Evolutionary conservation across 1,284 basidiomycete species (phyloP).

Genomic region (Porodaedalea pini): DNA sequence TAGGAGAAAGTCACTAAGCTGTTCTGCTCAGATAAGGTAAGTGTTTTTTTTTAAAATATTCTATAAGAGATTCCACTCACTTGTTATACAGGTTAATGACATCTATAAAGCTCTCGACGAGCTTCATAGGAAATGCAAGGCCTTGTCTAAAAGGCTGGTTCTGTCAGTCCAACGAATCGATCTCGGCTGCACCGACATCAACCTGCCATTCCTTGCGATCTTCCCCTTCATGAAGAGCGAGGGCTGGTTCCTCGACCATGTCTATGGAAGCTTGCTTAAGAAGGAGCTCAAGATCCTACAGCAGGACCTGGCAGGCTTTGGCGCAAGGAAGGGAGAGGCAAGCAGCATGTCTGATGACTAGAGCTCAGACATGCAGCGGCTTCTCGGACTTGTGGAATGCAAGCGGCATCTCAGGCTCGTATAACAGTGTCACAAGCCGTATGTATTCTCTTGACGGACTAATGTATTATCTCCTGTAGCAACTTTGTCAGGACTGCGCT

Average conservation of each 20-base stretch:
- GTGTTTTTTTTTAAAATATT: not conserved
- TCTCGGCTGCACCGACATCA: not conserved
- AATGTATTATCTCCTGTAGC: too few species aligned
- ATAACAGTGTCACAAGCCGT: too few species aligned
- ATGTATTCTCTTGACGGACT: too few species aligned
- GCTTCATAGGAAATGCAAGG: not conserved
- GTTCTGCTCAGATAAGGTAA: constrained; percentile 5
- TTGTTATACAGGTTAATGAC: not conserved
- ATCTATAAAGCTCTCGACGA: constrained; percentile 2
- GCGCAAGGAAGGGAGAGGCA: not conserved
- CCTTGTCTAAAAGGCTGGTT: not conserved
- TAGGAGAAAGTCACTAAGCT: not conserved
- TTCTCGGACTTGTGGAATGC: too few species aligned
- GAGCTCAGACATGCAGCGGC: not conserved
- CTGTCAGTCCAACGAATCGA: not conserved
- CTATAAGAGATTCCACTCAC: not conserved
- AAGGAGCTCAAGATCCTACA: not conserved
- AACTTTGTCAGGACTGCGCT: not conserved
- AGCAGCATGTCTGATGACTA: not conserved
- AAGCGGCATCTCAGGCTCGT: too few species aligned
- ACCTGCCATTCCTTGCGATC: not conserved
- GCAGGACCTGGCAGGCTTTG: constrained; percentile 7
- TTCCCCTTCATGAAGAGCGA: constrained; percentile 10
- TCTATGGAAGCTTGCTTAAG: not conserved
- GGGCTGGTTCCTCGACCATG: not conserved